Evolutionary conservation across 2,329 filamentous ascomycete species (phyloP).

Genomic region (Fonsecaea nubica): DNA sequence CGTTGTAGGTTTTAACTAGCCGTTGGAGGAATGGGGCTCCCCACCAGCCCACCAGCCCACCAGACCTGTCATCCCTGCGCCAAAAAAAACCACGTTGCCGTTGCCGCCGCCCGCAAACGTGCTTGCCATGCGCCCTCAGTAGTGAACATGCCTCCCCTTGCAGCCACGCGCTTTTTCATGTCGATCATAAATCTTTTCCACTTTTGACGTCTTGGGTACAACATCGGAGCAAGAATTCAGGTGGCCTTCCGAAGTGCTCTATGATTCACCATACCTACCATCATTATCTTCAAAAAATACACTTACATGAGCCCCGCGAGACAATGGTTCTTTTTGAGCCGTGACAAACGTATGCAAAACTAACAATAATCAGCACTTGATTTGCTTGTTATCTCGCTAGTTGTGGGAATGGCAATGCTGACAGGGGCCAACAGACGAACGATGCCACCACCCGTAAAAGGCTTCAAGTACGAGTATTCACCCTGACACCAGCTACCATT

Average conservation of each 20-base stretch:
- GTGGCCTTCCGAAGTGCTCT: neutral
- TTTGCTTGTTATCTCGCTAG: constrained; percentile 8
- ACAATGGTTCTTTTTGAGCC: neutral
- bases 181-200: constrained; percentile 16
- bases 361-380: constrained; percentile 8
- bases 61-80: neutral
- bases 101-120: constrained; percentile 16
- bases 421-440: constrained; percentile 1
- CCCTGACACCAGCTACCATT: neutral
- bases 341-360: neutral
- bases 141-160: constrained; percentile 7
- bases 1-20: neutral
- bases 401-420: constrained; percentile 11
- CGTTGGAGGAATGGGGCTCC: constrained; percentile 2
- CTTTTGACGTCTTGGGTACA: constrained; percentile 18
- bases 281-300: neutral
- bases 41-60: neutral
- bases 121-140: constrained; percentile 12
- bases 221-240: neutral
- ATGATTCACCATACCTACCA: neutral
- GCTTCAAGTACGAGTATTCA: neutral
- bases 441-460: neutral
- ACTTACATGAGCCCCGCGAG: neutral
- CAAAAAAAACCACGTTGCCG: constrained; percentile 9
- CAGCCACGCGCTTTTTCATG: constrained; percentile 17